A percentile compares a stretch with the other conserved stretches of the same genome.
These are phyloP conservation scores for Ceratocystis destructans DNA, from an alignment of 2,329 filamentous ascomycete species.

Conservation along the genomic window DNA sequence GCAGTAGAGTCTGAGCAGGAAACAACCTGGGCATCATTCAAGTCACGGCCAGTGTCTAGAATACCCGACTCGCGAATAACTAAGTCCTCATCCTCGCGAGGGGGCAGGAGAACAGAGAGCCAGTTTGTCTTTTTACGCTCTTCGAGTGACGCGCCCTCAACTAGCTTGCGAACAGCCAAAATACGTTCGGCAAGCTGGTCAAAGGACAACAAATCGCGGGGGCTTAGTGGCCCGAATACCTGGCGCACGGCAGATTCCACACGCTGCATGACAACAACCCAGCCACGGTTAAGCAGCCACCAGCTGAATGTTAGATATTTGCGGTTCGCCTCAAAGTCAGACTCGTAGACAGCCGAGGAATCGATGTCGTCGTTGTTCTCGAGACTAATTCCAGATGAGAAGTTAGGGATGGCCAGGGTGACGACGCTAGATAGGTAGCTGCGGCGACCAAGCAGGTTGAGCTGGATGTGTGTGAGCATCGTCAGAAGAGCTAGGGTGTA, in stretches of 20 bases:
- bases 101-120: constrained; percentile 73
- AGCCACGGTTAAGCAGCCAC: constrained; percentile 91
- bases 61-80: constrained; percentile 82
- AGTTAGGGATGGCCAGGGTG: constrained; percentile 64
- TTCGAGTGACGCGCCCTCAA: constrained; percentile 51
- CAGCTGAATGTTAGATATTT: constrained; percentile 94
- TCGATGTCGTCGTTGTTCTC: constrained; percentile 90
- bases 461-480: constrained; percentile 84
- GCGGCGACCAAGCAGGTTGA: constrained; percentile 87
- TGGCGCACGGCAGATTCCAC: constrained; percentile 79
- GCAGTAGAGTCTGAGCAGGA: constrained; percentile 24
- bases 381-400: constrained; percentile 66
- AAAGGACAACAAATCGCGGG: constrained; percentile 74
- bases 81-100: constrained; percentile 61
- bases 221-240: constrained; percentile 78
- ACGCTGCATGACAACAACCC: constrained; percentile 65
- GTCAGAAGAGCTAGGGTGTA: constrained; percentile 84
- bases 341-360: constrained; percentile 67
- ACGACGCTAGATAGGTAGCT: constrained; percentile 96
- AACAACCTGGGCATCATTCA: background rate
- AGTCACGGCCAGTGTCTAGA: constrained; percentile 34
- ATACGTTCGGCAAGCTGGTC: constrained; percentile 68
- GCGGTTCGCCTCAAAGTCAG: constrained; percentile 91
- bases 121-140: constrained; percentile 44
- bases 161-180: constrained; percentile 65